phyloP scores from a whole-genome alignment of 495 filamentous ascomycete species.

The Corynascus novoguineensis region DNA sequence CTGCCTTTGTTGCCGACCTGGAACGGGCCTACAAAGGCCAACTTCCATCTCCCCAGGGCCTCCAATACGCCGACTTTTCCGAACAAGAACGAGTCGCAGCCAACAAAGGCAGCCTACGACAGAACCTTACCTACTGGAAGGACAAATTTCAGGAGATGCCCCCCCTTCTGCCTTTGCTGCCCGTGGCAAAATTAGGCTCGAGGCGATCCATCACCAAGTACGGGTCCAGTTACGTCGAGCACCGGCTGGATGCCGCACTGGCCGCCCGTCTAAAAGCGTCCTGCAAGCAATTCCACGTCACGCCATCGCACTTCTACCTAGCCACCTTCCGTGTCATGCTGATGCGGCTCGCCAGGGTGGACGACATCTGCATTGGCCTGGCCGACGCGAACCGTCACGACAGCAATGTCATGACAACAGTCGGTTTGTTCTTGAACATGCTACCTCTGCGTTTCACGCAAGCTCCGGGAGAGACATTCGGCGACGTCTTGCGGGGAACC shows the following conservation, averaged over 20 bases:
- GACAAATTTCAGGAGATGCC: conserved; percentile 25
- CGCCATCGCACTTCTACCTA: conserved; percentile 1
- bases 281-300: neutral
- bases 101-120: neutral
- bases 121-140: conserved; percentile 35
- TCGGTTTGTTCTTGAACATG: conserved; percentile 47
- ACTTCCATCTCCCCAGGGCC: neutral
- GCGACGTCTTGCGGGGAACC: conserved; percentile 7
- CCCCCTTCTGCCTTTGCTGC: conserved; percentile 35
- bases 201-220: neutral
- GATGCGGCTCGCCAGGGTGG: neutral
- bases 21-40: neutral
- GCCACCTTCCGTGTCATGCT: neutral
- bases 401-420: conserved; percentile 19
- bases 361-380: conserved; percentile 32
- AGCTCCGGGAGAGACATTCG: conserved; percentile 8
- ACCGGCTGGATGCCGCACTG: neutral
- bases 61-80: conserved; percentile 1
- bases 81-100: neutral
- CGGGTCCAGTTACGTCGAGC: neutral
- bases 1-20: neutral
- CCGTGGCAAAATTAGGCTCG: conserved; percentile 1
- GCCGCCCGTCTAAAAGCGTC: neutral
- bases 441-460: conserved; percentile 38
- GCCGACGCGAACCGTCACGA: conserved; percentile 37